A percentile compares a stretch with the other conserved stretches of the same genome.
Conservation (phyloP, 768 basidiomycete species). For the Trametes elegans region DNA sequence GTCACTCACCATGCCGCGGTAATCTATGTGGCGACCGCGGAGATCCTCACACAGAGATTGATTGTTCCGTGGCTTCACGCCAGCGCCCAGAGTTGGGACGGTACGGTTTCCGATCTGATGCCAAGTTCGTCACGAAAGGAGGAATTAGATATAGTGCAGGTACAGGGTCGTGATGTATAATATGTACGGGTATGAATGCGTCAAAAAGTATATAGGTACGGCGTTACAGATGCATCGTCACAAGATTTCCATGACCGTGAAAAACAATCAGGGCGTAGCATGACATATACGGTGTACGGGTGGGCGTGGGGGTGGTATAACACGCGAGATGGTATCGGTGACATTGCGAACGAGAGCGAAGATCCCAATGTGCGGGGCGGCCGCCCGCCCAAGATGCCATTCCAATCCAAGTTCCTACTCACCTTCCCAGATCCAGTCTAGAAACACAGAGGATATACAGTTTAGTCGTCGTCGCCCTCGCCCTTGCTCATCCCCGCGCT, state of each 20-base stretch:
- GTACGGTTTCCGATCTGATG: too few relatives aligned
- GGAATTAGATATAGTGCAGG: conserved; percentile 7
- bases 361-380: neutral
- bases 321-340: conserved; percentile 19
- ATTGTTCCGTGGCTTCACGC: too few relatives aligned
- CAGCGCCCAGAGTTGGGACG: too few relatives aligned
- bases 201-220: conserved; percentile 5
- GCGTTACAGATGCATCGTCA: conserved; percentile 16
- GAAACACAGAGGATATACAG: conserved; percentile 11
- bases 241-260: neutral
- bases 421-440: conserved; percentile 4
- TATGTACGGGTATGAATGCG: conserved; percentile 18
- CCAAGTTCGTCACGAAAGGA: neutral
- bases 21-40: neutral
- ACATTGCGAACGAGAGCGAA: neutral
- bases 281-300: conserved; percentile 2
- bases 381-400: conserved; percentile 1
- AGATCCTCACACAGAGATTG: neutral
- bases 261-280: conserved; percentile 1
- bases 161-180: conserved; percentile 9
- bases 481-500: conserved; percentile 78
- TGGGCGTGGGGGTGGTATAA: conserved; percentile 1
- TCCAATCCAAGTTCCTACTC: conserved; percentile 12
- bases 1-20: neutral
- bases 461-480: conserved; percentile 39